Conservation (phyloP, 129 eudicot genomes). For the Cynara cardunculus region DNA sequence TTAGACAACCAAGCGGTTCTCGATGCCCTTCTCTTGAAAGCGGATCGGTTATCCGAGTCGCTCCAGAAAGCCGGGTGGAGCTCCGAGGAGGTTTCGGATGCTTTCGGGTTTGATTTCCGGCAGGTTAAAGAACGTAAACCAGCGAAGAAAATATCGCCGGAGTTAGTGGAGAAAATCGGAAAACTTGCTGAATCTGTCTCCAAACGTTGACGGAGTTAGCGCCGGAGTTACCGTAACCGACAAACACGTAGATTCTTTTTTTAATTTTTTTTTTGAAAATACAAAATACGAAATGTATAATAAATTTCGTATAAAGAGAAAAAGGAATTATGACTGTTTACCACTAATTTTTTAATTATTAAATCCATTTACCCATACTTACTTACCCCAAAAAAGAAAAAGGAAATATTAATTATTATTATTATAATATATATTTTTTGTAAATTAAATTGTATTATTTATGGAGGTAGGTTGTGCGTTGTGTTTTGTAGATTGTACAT, state of each 20-base stretch:
- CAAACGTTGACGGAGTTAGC: constrained; percentile 29
- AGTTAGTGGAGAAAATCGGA: constrained; percentile 65
- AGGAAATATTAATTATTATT: too few species aligned
- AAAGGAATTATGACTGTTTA: constrained; percentile 4
- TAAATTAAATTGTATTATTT: not conserved
- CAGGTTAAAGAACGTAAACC: constrained; percentile 51
- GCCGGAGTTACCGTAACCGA: constrained; percentile 31
- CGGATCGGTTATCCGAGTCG: constrained; percentile 76
- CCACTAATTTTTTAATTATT: constrained; percentile 4
- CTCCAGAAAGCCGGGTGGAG: constrained; percentile 94
- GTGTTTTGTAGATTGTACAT: not conserved
- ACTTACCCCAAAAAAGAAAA: not conserved
- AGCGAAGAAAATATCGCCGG: constrained; percentile 73
- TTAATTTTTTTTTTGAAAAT: constrained; percentile 2
- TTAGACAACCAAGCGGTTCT: constrained; percentile 73
- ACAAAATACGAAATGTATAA: constrained; percentile 26
- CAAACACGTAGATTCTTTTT: constrained; percentile 42
- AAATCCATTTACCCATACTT: not conserved
- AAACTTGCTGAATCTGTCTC: constrained; percentile 67
- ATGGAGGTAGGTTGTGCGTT: not conserved
- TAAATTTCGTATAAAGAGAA: constrained; percentile 28
- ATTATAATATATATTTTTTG: not conserved
- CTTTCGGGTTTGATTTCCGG: constrained; percentile 74
- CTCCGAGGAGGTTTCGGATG: constrained; percentile 94
- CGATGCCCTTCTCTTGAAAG: constrained; percentile 83